Base-by-base conservation (phyloP, 2,329 filamentous ascomycete species). In the Celoporthe dispersa region DNA sequence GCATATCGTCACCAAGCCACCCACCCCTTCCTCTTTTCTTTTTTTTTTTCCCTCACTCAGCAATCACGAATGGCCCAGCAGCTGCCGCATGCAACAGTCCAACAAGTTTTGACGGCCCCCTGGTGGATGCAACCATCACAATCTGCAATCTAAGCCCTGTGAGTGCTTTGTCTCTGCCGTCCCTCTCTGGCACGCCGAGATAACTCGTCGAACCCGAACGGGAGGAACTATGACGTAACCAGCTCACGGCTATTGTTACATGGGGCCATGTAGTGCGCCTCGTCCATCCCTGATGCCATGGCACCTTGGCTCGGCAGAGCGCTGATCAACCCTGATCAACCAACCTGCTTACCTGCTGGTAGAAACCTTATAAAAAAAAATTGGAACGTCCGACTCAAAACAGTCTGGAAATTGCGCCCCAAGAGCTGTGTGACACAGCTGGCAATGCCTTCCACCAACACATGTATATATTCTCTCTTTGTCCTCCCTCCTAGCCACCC, bases 191-290 rank as follows among this genome's bases (percentile, higher is more conserved):
- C 35, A 11, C 11, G 22, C 31, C n/a, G 22, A 28, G 60, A 44
- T 11, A 39, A 22, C 37, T 41, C 12, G 35, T 39, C 60, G 37
- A 41, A 62, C 35, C 60, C 60, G 60, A 44, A 39, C 5, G 44
- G 31, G n/a, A 41, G 37, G 37, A 37, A 39, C 60, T 37, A 63
- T 63, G 60, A 63, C 60, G 60, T 63, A 63, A 11, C 60, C 60
- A 4, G 2, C n/a, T n/a, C 25, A 28, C 5, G 12, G 53, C 53
- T 14, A 31, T 12, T 31, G 53, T 31, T 57, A 31, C 28, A 33
- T 31, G 16, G 53, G 7, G 22, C 22, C 22, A 8, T 9, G 19
- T 48, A 9, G 44, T n/a, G 19, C 8, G 44, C 22, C 44, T n/a
- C 44, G 19, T 19, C 44, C 44, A 22, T 48, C 44, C 44, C 44